phyloP scores from a whole-genome alignment of 805 yeast genomes.

The Saccharomycopsis amapae region DNA sequence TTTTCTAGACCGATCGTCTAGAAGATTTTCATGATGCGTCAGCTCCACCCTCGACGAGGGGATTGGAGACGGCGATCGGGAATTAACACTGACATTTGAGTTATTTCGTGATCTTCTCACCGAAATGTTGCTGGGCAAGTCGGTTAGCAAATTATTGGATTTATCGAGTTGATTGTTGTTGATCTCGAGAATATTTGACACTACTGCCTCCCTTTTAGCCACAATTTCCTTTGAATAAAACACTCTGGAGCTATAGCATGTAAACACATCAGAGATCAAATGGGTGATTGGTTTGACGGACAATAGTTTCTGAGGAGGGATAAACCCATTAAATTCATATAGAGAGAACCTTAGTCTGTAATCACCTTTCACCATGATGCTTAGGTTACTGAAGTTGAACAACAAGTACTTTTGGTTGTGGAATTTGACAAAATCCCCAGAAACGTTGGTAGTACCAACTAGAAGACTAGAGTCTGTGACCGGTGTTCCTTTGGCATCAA shows the following conservation, averaged over 20 bases:
- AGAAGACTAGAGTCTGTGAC: not conserved
- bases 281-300: conserved; percentile 1
- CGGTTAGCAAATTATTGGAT: not conserved
- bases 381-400: conserved; percentile 17
- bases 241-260: conserved; percentile 7
- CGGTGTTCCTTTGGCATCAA: not conserved
- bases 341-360: conserved; percentile 16
- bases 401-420: conserved; percentile 5
- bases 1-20: conserved; percentile 1
- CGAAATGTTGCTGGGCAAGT: conserved; percentile 7
- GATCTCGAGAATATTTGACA: conserved; percentile 2
- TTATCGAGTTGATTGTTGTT: not conserved
- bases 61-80: not conserved
- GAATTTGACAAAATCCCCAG: conserved; percentile 11
- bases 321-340: conserved; percentile 11
- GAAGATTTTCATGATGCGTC: not conserved
- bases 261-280: conserved; percentile 6
- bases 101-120: conserved; percentile 9
- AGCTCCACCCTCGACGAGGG: not conserved
- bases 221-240: conserved; percentile 8
- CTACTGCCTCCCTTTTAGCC: not conserved
- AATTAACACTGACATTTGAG: not conserved
- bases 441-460: conserved; percentile 13
- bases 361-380: conserved; percentile 10
- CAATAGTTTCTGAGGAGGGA: not conserved